These are phyloP conservation scores for Ensete glaucum DNA, from an alignment of 176 grass and related monocot species.

Conservation along the genomic window DNA sequence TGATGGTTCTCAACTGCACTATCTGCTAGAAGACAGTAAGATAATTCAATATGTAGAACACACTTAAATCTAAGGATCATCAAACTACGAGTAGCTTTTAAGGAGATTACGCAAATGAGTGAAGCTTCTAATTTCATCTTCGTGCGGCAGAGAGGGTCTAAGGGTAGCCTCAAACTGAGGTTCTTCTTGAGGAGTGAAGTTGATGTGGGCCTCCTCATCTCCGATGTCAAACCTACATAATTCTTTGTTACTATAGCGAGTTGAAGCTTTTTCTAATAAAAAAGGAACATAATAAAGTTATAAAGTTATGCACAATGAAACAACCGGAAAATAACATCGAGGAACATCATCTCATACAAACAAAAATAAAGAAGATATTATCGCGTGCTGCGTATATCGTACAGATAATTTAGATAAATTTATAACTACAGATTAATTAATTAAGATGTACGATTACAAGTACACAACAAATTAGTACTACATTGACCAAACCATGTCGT, in stretches of 20 bases:
- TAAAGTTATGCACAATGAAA: neutral
- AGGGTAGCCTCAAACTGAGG: slow-evolving; percentile 38
- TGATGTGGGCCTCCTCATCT: slow-evolving; percentile 62
- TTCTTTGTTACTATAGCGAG: no score
- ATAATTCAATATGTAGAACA: neutral
- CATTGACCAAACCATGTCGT: neutral
- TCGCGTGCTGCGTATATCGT: no score
- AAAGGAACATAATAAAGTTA: neutral
- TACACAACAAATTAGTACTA: slow-evolving; percentile 16
- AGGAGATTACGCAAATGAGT: neutral
- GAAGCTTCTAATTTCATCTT: slow-evolving; percentile 28
- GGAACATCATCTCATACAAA: no score
- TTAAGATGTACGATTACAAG: slow-evolving; percentile 5
- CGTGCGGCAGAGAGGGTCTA: slow-evolving; percentile 39
- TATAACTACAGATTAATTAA: no score
- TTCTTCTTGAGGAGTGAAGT: slow-evolving; percentile 41
- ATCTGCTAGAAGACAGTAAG: slow-evolving; percentile 31
- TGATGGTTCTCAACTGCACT: slow-evolving; percentile 14
- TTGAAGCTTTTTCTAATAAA: neutral
- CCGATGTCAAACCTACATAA: slow-evolving; percentile 69
- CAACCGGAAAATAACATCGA: no score
- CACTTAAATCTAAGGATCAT: neutral
- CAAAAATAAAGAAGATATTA: no score
- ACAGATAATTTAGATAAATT: no score
- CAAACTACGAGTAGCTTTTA: neutral